These are phyloP conservation scores for Pseudogymnoascus sp. DNA, from an alignment of 2,329 filamentous ascomycete species.

Conservation along the genomic window DNA sequence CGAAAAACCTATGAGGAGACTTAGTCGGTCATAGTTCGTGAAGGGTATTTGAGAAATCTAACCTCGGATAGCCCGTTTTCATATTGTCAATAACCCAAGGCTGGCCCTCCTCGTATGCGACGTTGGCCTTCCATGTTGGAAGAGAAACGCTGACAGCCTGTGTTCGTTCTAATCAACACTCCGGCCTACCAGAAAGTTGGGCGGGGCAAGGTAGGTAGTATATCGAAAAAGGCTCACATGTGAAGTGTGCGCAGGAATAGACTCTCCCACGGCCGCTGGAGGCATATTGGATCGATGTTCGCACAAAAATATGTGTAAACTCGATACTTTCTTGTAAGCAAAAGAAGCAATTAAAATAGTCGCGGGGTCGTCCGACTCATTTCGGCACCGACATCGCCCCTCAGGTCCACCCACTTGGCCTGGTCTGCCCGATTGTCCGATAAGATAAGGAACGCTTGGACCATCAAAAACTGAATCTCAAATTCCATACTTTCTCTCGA, in stretches of 20 bases:
- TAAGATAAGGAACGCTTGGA: constrained; percentile 10
- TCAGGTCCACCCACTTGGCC: neutral
- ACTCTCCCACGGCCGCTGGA: constrained; percentile 28
- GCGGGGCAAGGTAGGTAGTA: constrained; percentile 14
- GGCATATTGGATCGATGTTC: constrained; percentile 22
- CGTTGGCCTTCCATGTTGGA: constrained; percentile 84
- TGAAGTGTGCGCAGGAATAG: constrained; percentile 28
- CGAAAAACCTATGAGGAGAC: constrained; percentile 63
- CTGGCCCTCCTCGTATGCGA: constrained; percentile 91
- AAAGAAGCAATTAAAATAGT: constrained; percentile 9
- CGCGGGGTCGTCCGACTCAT: constrained; percentile 8
- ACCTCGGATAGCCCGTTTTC: constrained; percentile 87
- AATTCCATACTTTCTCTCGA: constrained; percentile 8
- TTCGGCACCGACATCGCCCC: constrained; percentile 8
- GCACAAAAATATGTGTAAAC: constrained; percentile 5
- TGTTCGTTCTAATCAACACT: constrained; percentile 4
- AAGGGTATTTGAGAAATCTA: constrained; percentile 24
- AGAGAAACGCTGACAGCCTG: constrained; percentile 94
- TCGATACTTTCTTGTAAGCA: neutral
- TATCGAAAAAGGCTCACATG: constrained; percentile 25
- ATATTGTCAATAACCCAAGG: constrained; percentile 78
- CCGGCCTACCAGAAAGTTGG: constrained; percentile 2
- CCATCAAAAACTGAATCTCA: constrained; percentile 9
- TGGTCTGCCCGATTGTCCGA: constrained; percentile 1
- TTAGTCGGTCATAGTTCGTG: constrained; percentile 10